Evolutionary conservation across 2,329 filamentous ascomycete genomes (phyloP), one percentile per base, ranked within the genome.

Genomic region (Claviceps spartinae): DNA sequence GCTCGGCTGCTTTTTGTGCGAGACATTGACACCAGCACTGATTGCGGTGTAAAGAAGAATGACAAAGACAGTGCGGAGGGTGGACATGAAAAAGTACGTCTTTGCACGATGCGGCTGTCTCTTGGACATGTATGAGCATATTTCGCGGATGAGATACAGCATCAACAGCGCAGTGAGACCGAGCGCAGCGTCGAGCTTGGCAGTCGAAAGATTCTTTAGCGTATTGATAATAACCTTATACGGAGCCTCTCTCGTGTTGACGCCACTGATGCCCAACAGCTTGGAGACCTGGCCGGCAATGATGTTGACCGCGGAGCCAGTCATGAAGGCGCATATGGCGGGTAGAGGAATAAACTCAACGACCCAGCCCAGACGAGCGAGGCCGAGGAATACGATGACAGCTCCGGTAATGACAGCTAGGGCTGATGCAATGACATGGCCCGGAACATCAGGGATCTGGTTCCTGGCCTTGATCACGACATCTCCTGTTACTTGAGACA

Each of bases 31-130:
- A 8, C 85, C 76, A 56, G 79, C 87, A 66, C 85, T 86, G 64
- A 91, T 85, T 59, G 86, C 71, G 7, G 85, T 87, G 68, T 90
- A 91, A 2, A 93, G 74, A 45, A 91, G 69, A 55, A 93, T 88
- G 58, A 90, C 83, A 62, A 93, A 89, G 1, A 81, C 85, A 4
- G 86, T 88, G 40, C 87, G 81, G 41, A 93, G 74, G 0, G 88
- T 91, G 18, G 81, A 85, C 49, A 83, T 66, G 71, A 91, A 90
- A 69, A 91, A 91, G 74, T 80, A 89, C 1, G 79, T 60, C 74
- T 87, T 88, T 53, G 79, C 76, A 49, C 75, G 75, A 2, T 74
- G 69, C 2, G 87, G 85, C 57, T 84, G 75, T 63, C 76, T 82
- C 67, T 76, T 81, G n/a, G 83, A 83, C 60, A 81, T 72, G 55